Percentiles rank a stretch among this genome's conserved stretches.
Conservation (phyloP, 352 stramenopile genomes). For the Phytophthora hibernalis region DNA sequence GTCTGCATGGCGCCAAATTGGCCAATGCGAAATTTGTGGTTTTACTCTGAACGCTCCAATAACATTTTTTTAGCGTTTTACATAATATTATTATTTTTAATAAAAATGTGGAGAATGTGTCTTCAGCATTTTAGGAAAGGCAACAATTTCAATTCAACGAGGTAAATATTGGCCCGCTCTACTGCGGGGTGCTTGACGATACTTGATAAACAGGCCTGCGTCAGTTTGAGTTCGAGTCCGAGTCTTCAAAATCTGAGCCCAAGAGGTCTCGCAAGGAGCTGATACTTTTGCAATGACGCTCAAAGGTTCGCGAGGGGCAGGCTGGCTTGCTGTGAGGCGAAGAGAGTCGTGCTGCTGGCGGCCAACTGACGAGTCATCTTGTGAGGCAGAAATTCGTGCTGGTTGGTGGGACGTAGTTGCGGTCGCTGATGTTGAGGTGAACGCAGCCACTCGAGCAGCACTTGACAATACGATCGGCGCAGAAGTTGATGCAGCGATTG, state of each 20-base stretch:
- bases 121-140: no score
- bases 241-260: slow-evolving; percentile 28
- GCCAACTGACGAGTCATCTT: slow-evolving; percentile 16
- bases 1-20: neutral
- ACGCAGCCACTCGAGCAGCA: neutral
- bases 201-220: neutral
- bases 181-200: no score
- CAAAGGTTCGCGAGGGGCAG: slow-evolving; percentile 21
- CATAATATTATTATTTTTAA: no score
- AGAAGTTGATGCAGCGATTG: neutral
- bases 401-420: neutral
- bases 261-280: slow-evolving; percentile 21
- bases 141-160: no score
- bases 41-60: no score
- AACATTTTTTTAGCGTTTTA: no score
- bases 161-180: no score
- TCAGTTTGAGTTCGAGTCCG: slow-evolving; percentile 13
- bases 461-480: neutral
- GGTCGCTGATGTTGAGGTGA: neutral
- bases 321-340: slow-evolving; percentile 17
- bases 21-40: no score
- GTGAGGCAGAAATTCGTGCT: slow-evolving; percentile 13
- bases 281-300: slow-evolving; percentile 13
- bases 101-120: no score
- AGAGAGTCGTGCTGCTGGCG: slow-evolving; percentile 4